Evolutionary conservation across 2,329 filamentous ascomycete genomes (phyloP).

Genomic region (Lachnellula hyalina): DNA sequence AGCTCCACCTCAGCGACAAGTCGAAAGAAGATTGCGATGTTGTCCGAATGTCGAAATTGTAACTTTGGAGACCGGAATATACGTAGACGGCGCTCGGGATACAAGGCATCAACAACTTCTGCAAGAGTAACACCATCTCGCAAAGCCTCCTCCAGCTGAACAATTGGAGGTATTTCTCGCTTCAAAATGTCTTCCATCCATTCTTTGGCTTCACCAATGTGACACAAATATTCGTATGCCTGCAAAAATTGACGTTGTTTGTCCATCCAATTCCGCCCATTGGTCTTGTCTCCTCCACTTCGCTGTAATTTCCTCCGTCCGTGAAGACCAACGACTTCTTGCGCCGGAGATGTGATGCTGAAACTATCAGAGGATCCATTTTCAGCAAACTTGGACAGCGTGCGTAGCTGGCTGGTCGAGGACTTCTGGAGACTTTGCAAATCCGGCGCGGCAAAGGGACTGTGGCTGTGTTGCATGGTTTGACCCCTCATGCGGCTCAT

Average conservation of each 20-base stretch:
- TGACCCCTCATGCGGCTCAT: conserved; percentile 30
- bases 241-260: conserved; percentile 94
- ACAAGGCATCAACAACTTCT: conserved; percentile 85
- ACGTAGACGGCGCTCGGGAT: conserved; percentile 67
- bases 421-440: conserved; percentile 80
- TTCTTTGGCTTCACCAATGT: conserved; percentile 97
- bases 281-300: conserved; percentile 45
- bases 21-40: conserved; percentile 92
- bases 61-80: conserved; percentile 84
- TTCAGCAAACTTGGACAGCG: conserved; percentile 77
- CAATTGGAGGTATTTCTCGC: conserved; percentile 80
- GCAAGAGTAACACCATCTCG: conserved; percentile 91
- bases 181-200: conserved; percentile 96
- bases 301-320: conserved; percentile 80
- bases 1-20: conserved; percentile 88
- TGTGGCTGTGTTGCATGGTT: conserved; percentile 30
- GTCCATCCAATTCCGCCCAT: conserved; percentile 92
- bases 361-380: conserved; percentile 74
- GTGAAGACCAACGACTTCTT: conserved; percentile 83
- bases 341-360: conserved; percentile 66
- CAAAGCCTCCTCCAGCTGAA: conserved; percentile 87
- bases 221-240: conserved; percentile 97
- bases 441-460: conserved; percentile 61
- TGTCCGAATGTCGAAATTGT: conserved; percentile 95
- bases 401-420: conserved; percentile 82